These are phyloP conservation scores for Colletotrichum aenigma DNA, from an alignment of 2,329 filamentous ascomycete genomes.

Conservation along the genomic window DNA sequence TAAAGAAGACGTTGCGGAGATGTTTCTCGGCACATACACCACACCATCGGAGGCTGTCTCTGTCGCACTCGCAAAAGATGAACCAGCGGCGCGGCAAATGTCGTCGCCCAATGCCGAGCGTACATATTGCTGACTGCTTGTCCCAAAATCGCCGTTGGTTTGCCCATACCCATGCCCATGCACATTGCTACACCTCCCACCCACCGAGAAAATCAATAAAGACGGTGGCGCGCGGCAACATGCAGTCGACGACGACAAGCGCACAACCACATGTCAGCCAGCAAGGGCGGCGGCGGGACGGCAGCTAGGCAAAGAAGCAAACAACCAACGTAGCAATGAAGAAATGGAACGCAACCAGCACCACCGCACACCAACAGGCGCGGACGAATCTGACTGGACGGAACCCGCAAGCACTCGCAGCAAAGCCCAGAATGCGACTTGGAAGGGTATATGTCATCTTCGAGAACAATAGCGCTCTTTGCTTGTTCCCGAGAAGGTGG, in stretches of 20 bases:
- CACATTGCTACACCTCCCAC: neutral
- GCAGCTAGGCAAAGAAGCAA: neutral
- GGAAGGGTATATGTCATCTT: neutral
- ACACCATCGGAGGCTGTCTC: neutral
- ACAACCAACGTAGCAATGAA: neutral
- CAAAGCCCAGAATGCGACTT: neutral
- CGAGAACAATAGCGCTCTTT: constrained; percentile 1
- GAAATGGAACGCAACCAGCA: neutral
- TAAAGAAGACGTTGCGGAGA: neutral
- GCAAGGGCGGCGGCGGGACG: neutral
- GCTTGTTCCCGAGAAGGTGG: neutral
- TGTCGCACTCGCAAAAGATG: neutral
- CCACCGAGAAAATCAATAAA: neutral
- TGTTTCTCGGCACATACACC: neutral
- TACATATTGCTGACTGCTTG: neutral
- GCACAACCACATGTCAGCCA: neutral
- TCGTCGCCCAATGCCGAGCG: neutral
- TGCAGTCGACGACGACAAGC: neutral
- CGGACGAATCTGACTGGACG: neutral
- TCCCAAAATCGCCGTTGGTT: neutral
- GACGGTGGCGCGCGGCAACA: constrained; percentile 8
- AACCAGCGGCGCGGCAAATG: neutral
- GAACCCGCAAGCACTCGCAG: neutral
- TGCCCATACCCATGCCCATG: neutral
- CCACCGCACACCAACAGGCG: neutral